These are phyloP conservation scores for Crithidia fasciculata DNA, from an alignment of 208 protist species.

Conservation along the genomic window DNA sequence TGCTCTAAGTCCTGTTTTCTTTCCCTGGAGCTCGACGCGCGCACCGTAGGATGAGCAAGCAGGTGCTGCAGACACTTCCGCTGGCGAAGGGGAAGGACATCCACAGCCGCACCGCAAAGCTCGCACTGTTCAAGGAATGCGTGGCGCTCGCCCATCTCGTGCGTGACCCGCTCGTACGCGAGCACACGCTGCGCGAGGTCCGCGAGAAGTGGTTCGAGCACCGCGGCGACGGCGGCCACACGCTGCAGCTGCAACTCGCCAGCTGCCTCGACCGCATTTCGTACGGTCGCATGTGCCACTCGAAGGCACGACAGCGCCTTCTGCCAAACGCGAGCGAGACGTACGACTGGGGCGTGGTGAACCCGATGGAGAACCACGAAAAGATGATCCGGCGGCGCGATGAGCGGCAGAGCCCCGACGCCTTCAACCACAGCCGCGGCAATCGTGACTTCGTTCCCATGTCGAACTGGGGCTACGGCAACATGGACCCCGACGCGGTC, in stretches of 20 bases:
- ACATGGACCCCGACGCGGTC: conserved; percentile 90
- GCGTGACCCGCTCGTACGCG: conserved; percentile 63
- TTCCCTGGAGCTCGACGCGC: not conserved
- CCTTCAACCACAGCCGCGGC: conserved; percentile 71
- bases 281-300: conserved; percentile 86
- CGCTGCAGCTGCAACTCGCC: conserved; percentile 83
- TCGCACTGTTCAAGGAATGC: conserved; percentile 89
- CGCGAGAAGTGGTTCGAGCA: conserved; percentile 81
- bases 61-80: conserved; percentile 75
- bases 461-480: conserved; percentile 89
- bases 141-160: conserved; percentile 75
- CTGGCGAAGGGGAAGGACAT: conserved; percentile 87
- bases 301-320: conserved; percentile 79
- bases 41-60: conserved; percentile 63
- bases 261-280: conserved; percentile 85
- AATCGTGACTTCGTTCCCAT: conserved; percentile 93
- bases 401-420: conserved; percentile 77
- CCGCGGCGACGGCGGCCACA: conserved; percentile 80
- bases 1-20: conserved; percentile 2
- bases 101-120: conserved; percentile 77
- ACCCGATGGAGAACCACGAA: conserved; percentile 83
- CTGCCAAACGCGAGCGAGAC: conserved; percentile 80
- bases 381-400: conserved; percentile 56
- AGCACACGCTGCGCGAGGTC: conserved; percentile 81
- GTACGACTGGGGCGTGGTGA: conserved; percentile 89